Conservation (phyloP, 2,329 filamentous ascomycete genomes). For the Sporothrix dimorphospora region DNA sequence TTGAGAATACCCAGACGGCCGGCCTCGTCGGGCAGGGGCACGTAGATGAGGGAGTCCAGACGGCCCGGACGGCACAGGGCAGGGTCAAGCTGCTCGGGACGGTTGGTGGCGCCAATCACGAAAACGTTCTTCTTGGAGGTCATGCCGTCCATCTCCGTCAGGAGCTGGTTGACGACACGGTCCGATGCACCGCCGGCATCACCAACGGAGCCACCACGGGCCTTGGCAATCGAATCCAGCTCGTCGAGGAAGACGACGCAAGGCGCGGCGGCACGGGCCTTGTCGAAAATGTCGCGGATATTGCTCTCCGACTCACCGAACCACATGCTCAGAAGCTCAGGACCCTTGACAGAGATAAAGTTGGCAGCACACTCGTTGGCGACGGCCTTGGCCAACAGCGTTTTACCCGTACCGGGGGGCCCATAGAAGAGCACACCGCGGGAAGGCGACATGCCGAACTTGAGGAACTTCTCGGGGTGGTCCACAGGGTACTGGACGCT, state of each 20-base stretch:
- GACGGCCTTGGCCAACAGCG: constrained; percentile 97
- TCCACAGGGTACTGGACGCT: constrained; percentile 98
- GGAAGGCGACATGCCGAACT: constrained; percentile 97
- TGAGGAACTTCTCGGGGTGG: constrained; percentile 99
- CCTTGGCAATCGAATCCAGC: constrained; percentile 98
- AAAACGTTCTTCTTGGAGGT: constrained; percentile 99
- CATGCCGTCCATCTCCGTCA: constrained; percentile 99
- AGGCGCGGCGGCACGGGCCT: constrained; percentile 95
- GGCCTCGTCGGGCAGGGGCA: constrained; percentile 89
- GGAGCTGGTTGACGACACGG: constrained; percentile 98
- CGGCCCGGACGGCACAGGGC: constrained; percentile 97
- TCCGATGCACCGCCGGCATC: constrained; percentile 98
- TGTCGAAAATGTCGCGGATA: constrained; percentile 99
- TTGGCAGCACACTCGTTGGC: constrained; percentile 99
- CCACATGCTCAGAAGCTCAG: constrained; percentile 99
- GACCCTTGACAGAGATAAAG: constrained; percentile 99
- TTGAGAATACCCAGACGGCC: constrained; percentile 88
- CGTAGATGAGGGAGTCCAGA: constrained; percentile 98
- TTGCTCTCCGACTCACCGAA: constrained; percentile 99
- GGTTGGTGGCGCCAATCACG: constrained; percentile 97
- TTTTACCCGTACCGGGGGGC: constrained; percentile 99
- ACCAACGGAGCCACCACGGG: constrained; percentile 92
- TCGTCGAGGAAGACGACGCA: constrained; percentile 99
- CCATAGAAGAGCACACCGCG: constrained; percentile 99
- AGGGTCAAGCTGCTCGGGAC: constrained; percentile 97